These are phyloP conservation scores for Flaveria bidentis DNA, from an alignment of 129 eudicot genomes.

Conservation along the genomic window DNA sequence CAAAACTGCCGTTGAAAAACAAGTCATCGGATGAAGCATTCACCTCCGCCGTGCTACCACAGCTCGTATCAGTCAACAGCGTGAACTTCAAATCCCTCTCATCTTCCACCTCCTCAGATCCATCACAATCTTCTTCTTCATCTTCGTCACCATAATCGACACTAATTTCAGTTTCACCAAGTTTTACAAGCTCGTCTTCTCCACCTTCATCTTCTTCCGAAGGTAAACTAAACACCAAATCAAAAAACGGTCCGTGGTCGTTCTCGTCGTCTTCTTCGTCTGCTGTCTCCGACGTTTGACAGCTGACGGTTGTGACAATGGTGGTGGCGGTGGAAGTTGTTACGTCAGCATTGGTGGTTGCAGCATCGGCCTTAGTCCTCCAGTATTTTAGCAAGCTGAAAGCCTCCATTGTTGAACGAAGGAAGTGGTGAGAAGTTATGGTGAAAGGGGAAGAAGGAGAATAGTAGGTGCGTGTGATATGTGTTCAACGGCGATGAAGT, in stretches of 20 bases:
- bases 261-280: conserved; percentile 52
- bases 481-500: conserved; percentile 19
- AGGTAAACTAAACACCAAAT: conserved; percentile 67
- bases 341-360: conserved; percentile 7
- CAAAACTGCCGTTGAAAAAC: conserved; percentile 63
- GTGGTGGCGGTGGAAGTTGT: conserved; percentile 31
- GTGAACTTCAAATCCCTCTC: conserved; percentile 48
- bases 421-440: not conserved
- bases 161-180: conserved; percentile 4
- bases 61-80: conserved; percentile 42
- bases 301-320: conserved; percentile 24
- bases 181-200: conserved; percentile 9
- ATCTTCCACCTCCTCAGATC: conserved; percentile 15
- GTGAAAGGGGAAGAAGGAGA: conserved; percentile 20
- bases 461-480: conserved; percentile 9
- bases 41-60: conserved; percentile 38
- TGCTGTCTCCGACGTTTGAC: conserved; percentile 34
- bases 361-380: conserved; percentile 41
- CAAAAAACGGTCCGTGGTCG: conserved; percentile 83
- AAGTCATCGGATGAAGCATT: conserved; percentile 53
- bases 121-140: conserved; percentile 30
- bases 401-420: conserved; percentile 78
- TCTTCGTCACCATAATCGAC: conserved; percentile 34
- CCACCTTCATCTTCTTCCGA: conserved; percentile 25
- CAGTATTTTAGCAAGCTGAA: conserved; percentile 80